Percentiles rank a stretch among this genome's conserved stretches.
phyloP scores from a whole-genome alignment of 2,329 filamentous ascomycete species.

The Colletotrichum simmondsii region DNA sequence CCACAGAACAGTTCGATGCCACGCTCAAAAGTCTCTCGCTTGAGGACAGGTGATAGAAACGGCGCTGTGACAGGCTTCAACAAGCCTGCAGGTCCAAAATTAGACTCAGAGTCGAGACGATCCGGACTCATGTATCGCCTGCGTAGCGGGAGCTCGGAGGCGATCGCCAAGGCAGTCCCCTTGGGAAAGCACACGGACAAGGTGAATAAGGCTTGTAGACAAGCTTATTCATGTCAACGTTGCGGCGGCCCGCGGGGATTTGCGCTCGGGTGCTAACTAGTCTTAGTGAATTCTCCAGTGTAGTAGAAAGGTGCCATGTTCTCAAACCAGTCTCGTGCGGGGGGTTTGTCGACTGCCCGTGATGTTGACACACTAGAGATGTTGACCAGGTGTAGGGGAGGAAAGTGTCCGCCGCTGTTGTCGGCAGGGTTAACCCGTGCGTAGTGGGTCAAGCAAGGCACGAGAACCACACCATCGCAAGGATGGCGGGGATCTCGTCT shows the following conservation, averaged over 20 bases:
- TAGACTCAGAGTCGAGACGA: constrained; percentile 30
- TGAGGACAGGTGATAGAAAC: neutral
- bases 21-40: neutral
- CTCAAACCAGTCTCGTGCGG: constrained; percentile 15
- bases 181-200: neutral
- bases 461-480: neutral
- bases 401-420: neutral
- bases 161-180: constrained; percentile 6
- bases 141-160: neutral
- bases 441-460: neutral
- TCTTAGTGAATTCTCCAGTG: neutral
- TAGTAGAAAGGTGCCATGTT: neutral
- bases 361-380: neutral
- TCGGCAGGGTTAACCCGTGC: neutral
- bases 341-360: neutral
- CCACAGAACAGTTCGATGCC: neutral
- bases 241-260: constrained; percentile 17
- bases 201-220: constrained; percentile 8
- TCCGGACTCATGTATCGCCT: neutral
- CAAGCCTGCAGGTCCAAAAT: constrained; percentile 11
- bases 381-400: neutral
- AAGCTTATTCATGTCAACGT: constrained; percentile 27
- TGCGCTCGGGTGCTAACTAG: neutral
- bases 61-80: constrained; percentile 12
- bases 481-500: neutral